phyloP scores from a whole-genome alignment of 305 asterid species.

The Fraxinus sp. region DNA sequence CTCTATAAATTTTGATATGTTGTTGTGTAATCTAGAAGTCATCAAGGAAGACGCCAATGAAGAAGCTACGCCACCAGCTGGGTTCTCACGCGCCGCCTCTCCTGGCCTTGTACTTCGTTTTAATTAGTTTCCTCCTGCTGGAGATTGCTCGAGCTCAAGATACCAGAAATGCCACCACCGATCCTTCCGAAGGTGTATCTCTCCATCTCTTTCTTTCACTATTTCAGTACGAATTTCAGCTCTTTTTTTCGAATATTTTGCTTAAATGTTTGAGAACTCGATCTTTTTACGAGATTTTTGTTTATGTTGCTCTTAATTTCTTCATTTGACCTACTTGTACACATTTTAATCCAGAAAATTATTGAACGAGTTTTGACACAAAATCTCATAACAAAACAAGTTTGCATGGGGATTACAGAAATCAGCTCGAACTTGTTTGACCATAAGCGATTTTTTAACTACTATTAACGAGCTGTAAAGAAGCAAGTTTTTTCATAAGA shows the following conservation, averaged over 20 bases:
- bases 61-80: not conserved
- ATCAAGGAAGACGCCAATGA: not conserved
- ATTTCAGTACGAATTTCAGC: not conserved
- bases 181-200: slow-evolving; percentile 45
- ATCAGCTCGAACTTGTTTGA: too few species aligned
- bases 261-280: too few species aligned
- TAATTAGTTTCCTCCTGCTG: not conserved
- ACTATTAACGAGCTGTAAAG: too few species aligned
- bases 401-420: too few species aligned
- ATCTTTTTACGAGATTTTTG: too few species aligned
- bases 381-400: too few species aligned
- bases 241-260: not conserved
- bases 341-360: not conserved
- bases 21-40: not conserved
- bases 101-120: not conserved
- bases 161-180: slow-evolving; percentile 32
- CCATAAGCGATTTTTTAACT: too few species aligned
- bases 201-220: not conserved
- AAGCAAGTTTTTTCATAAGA: too few species aligned
- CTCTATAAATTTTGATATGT: too few species aligned
- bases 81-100: not conserved
- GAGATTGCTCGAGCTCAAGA: slow-evolving; percentile 34
- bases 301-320: too few species aligned
- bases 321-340: not conserved
- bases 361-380: too few species aligned